These are phyloP conservation scores for Sindora glabra DNA, from an alignment of 306 rosid genomes.

Conservation along the genomic window DNA sequence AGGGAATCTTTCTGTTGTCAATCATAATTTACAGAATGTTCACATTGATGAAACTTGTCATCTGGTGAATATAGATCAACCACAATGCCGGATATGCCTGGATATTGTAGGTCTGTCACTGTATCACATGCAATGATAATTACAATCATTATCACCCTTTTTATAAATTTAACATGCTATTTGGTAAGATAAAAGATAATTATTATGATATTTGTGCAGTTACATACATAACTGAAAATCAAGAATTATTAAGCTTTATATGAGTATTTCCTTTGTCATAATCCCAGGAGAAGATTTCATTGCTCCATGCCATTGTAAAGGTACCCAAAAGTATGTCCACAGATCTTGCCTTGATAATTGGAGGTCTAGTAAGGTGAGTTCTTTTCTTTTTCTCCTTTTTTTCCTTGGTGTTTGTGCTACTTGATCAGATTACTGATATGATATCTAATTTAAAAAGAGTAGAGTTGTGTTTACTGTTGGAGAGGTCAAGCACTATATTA, in stretches of 20 bases:
- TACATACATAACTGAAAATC: not conserved
- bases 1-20: conserved; percentile 19
- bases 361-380: conserved; percentile 89
- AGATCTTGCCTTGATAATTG: conserved; percentile 95
- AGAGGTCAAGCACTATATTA: no score
- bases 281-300: conserved; percentile 88
- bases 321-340: conserved; percentile 93
- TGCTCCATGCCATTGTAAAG: conserved; percentile 98
- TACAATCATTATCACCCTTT: not conserved
- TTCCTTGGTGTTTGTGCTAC: not conserved
- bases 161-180: conserved; percentile 3
- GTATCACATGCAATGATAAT: conserved; percentile 7
- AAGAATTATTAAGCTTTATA: not conserved
- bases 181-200: not conserved
- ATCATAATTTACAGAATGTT: conserved; percentile 35
- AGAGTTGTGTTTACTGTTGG: no score
- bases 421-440: conserved; percentile 1
- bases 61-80: conserved; percentile 63
- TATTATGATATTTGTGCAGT: no score
- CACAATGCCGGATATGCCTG: conserved; percentile 94
- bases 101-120: conserved; percentile 87
- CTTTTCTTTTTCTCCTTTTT: no score
- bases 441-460: not conserved
- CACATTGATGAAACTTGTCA: conserved; percentile 47
- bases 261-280: conserved; percentile 1